phyloP scores from a whole-genome alignment of 129 eudicot species.

The Rutidosis leptorrhynchoides region DNA sequence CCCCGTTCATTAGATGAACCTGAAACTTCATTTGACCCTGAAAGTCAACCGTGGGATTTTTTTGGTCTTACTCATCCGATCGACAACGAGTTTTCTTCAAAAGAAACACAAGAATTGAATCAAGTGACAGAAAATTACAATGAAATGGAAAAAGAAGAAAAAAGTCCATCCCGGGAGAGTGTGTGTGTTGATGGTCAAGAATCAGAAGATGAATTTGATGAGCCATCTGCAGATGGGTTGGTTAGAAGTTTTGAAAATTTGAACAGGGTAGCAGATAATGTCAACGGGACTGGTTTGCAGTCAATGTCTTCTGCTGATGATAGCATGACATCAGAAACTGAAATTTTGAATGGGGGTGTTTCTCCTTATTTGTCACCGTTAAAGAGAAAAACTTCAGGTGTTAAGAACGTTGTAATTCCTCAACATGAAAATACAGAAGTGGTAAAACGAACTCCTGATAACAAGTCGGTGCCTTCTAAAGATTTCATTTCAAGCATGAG shows the following conservation, averaged over 20 bases:
- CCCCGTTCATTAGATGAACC: constrained; percentile 43
- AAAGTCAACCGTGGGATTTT: constrained; percentile 88
- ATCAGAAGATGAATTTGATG: constrained; percentile 95
- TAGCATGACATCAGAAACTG: constrained; percentile 44
- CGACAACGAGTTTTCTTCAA: constrained; percentile 55
- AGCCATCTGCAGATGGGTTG: constrained; percentile 58
- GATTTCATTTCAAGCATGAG: constrained; percentile 78
- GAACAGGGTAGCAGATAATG: constrained; percentile 45
- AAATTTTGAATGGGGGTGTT: constrained; percentile 37
- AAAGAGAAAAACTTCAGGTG: constrained; percentile 49
- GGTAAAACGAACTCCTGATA: constrained; percentile 44
- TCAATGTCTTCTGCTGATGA: constrained; percentile 36
- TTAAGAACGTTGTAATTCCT: constrained; percentile 28
- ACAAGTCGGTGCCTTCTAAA: constrained; percentile 59
- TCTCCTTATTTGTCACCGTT: constrained; percentile 75
- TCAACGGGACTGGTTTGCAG: constrained; percentile 36
- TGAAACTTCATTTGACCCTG: constrained; percentile 46
- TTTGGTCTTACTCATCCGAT: constrained; percentile 76
- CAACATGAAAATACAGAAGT: constrained; percentile 45
- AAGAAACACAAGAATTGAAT: constrained; percentile 42
- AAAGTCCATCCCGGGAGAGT: constrained; percentile 28
- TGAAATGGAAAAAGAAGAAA: constrained; percentile 46
- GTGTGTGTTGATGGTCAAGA: constrained; percentile 39
- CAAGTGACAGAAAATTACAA: constrained; percentile 33
- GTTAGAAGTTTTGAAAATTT: constrained; percentile 83